Percentiles rank a stretch among this genome's conserved stretches.
These are phyloP conservation scores for Drosera capensis DNA, from an alignment of 148 eudicot genomes.

Conservation along the genomic window DNA sequence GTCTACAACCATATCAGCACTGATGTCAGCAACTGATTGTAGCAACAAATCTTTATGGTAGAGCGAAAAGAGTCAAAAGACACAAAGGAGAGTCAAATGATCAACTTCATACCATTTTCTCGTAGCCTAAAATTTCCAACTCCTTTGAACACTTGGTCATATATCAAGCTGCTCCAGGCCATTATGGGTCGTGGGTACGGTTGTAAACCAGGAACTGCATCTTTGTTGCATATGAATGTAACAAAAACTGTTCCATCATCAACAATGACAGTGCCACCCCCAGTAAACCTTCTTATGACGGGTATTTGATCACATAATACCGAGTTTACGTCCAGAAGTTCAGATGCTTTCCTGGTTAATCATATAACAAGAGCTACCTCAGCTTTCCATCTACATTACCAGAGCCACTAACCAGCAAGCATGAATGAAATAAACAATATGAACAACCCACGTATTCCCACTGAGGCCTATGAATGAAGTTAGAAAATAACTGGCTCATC, in stretches of 20 bases:
- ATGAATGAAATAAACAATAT: too few relatives aligned
- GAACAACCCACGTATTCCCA: too few relatives aligned
- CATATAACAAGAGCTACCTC: constrained; percentile 1
- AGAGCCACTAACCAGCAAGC: too few relatives aligned
- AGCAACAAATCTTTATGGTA: too few relatives aligned
- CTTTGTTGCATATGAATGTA: constrained; percentile 82
- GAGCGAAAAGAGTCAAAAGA: too few relatives aligned
- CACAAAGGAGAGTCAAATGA: too few relatives aligned
- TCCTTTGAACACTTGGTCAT: constrained; percentile 54
- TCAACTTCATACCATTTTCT: constrained; percentile 54
- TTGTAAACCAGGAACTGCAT: constrained; percentile 55
- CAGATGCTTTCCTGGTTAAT: constrained; percentile 54
- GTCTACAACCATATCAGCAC: constrained; percentile 49
- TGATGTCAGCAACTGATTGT: too few relatives aligned
- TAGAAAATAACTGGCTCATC: too few relatives aligned
- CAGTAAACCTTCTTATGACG: constrained; percentile 73
- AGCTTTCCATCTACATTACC: background rate
- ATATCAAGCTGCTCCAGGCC: constrained; percentile 74
- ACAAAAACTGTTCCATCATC: constrained; percentile 74
- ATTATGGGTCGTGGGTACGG: constrained; percentile 82
- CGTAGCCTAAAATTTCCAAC: constrained; percentile 53
- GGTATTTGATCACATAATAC: constrained; percentile 63
- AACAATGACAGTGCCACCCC: constrained; percentile 92
- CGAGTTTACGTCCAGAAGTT: constrained; percentile 55
- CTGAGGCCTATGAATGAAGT: too few relatives aligned